These are phyloP conservation scores for Colletotrichum sp. DNA, from an alignment of 2,329 filamentous ascomycete genomes.

Conservation along the genomic window DNA sequence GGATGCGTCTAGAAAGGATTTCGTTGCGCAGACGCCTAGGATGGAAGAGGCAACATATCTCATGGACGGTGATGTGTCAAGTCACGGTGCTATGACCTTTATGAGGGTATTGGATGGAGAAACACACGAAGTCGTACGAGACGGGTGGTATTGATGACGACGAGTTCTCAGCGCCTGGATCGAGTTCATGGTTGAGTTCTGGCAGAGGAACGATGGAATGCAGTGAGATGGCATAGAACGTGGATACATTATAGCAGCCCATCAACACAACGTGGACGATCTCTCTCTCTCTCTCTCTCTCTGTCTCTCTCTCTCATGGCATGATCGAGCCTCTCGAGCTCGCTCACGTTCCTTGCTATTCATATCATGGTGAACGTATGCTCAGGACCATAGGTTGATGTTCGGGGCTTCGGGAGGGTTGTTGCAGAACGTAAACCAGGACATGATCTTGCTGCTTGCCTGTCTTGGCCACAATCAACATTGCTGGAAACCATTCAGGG, in stretches of 20 bases:
- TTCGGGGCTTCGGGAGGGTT: background rate
- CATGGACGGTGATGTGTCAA: background rate
- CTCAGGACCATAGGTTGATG: too few species aligned
- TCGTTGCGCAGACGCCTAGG: background rate
- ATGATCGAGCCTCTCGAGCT: too few species aligned
- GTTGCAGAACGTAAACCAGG: background rate
- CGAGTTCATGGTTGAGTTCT: rapidly evolving
- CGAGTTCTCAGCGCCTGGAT: background rate
- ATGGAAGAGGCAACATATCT: background rate
- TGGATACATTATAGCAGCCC: too few species aligned
- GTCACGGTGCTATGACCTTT: rapidly evolving
- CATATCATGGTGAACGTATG: too few species aligned
- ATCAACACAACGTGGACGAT: too few species aligned
- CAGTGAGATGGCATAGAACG: too few species aligned
- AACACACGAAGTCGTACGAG: background rate
- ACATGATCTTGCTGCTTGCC: background rate
- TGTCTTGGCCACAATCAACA: background rate
- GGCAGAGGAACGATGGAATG: too few species aligned
- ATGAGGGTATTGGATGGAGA: background rate
- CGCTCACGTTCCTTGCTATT: too few species aligned
- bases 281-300: too few species aligned
- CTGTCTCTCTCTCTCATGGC: too few species aligned
- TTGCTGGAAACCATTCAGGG: background rate
- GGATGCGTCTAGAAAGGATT: background rate
- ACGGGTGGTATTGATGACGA: rapidly evolving